Conservation (phyloP, 106 monocot species). For the Dioscorea dumetorum region DNA sequence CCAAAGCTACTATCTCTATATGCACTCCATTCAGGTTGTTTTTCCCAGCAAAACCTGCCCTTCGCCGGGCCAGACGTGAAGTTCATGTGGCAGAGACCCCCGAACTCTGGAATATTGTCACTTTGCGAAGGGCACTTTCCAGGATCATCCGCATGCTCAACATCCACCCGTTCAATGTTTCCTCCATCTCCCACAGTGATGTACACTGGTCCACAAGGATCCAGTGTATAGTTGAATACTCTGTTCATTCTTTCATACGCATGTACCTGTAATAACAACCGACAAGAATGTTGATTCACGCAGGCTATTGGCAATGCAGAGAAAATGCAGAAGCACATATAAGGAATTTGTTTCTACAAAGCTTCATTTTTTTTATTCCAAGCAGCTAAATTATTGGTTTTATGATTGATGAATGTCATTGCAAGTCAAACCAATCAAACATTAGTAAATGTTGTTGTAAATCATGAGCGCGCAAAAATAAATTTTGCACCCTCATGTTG, state of each 20-base stretch:
- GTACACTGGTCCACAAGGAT: conserved; percentile 77
- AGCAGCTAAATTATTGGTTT: no score
- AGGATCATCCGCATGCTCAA: conserved; percentile 74
- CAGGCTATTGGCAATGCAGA: no score
- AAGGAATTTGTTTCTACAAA: no score
- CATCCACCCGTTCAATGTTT: conserved; percentile 71
- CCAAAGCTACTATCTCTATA: conserved; percentile 93
- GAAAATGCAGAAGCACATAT: no score
- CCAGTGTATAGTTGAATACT: conserved; percentile 68
- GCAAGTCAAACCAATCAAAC: no score
- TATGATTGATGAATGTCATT: no score
- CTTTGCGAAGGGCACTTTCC: conserved; percentile 66
- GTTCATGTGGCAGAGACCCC: conserved; percentile 68
- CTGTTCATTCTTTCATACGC: conserved; percentile 89
- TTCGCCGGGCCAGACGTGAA: conserved; percentile 78
- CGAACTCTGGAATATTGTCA: conserved; percentile 68
- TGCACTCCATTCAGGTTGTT: conserved; percentile 90
- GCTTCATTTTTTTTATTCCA: no score
- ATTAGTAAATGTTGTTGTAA: no score
- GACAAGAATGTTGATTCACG: no score
- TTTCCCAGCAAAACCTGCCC: conserved; percentile 76
- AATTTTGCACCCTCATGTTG: no score
- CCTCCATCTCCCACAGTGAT: conserved; percentile 96
- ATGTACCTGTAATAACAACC: conserved; percentile 51
- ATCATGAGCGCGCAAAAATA: no score